These are phyloP conservation scores for Amoebophrya sp. DNA, from an alignment of 169 alveolate species.

Conservation along the genomic window DNA sequence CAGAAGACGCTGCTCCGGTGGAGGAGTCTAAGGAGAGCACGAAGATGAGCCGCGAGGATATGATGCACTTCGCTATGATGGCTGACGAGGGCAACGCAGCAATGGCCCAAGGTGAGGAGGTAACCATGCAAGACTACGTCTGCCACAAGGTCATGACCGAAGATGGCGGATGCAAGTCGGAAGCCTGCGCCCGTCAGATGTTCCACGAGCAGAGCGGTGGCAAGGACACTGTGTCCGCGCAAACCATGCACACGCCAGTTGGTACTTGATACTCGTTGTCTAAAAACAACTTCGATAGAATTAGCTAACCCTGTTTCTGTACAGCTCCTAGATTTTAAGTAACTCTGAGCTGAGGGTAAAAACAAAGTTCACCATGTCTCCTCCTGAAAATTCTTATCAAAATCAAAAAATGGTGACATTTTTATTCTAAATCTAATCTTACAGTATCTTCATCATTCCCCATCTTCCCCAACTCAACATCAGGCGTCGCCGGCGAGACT, in stretches of 20 bases:
- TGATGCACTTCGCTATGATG: neutral
- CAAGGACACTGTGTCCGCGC: neutral
- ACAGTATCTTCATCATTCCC: too few species aligned
- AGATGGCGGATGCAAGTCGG: neutral
- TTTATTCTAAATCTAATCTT: too few species aligned
- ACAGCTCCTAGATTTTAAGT: too few species aligned
- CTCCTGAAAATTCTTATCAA: too few species aligned
- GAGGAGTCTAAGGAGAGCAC: too few species aligned
- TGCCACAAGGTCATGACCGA: neutral
- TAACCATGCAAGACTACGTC: neutral
- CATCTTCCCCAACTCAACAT: too few species aligned
- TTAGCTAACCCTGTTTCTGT: too few species aligned
- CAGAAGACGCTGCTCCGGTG: neutral
- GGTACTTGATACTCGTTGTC: too few species aligned
- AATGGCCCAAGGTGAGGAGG: neutral
- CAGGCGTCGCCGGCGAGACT: neutral
- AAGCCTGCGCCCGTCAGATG: neutral
- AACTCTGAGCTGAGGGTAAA: too few species aligned
- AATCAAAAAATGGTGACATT: too few species aligned
- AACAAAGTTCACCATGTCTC: too few species aligned
- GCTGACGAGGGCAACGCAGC: neutral
- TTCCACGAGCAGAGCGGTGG: neutral
- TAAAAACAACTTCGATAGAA: too few species aligned
- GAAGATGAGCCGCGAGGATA: neutral
- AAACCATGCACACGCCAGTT: neutral